These are phyloP conservation scores for Desmodesmus armatus DNA, from an alignment of 139 green algal genomes.

Conservation along the genomic window DNA sequence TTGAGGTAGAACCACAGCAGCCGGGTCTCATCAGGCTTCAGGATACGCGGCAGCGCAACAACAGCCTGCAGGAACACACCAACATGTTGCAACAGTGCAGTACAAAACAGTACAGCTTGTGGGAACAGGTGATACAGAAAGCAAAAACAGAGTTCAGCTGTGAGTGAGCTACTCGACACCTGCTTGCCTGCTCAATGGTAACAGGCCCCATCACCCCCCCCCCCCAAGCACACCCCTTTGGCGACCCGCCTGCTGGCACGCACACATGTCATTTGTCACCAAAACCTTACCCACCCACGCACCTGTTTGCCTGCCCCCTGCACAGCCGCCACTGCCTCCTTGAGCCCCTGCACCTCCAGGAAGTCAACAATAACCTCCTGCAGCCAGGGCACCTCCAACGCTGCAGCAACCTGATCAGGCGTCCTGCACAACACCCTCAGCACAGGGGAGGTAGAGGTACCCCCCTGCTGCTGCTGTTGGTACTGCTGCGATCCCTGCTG, in stretches of 20 bases:
- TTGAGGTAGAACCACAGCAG: slow-evolving; percentile 83
- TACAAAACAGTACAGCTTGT: background rate
- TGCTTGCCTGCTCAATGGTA: no score
- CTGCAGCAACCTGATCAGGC: slow-evolving; percentile 75
- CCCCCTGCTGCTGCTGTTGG: slow-evolving; percentile 9
- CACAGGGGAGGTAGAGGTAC: background rate
- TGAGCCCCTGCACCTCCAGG: slow-evolving; percentile 85
- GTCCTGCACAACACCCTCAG: slow-evolving; percentile 84
- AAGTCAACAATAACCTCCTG: slow-evolving; percentile 89
- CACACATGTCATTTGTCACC: background rate
- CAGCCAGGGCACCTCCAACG: slow-evolving; percentile 73
- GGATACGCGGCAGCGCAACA: slow-evolving; percentile 79
- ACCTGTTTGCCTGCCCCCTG: slow-evolving; percentile 54
- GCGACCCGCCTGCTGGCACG: background rate
- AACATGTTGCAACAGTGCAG: background rate
- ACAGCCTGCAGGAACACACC: slow-evolving; percentile 51
- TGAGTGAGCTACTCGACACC: no score
- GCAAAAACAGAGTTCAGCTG: no score
- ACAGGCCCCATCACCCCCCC: no score
- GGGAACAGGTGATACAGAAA: no score
- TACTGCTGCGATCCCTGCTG: background rate
- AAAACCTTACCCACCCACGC: no score
- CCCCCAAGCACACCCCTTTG: no score
- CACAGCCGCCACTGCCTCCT: slow-evolving; percentile 71
- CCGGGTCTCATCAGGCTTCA: slow-evolving; percentile 85